Conservation (phyloP, 179 eudicot genomes). For the Beta corolliflora region DNA sequence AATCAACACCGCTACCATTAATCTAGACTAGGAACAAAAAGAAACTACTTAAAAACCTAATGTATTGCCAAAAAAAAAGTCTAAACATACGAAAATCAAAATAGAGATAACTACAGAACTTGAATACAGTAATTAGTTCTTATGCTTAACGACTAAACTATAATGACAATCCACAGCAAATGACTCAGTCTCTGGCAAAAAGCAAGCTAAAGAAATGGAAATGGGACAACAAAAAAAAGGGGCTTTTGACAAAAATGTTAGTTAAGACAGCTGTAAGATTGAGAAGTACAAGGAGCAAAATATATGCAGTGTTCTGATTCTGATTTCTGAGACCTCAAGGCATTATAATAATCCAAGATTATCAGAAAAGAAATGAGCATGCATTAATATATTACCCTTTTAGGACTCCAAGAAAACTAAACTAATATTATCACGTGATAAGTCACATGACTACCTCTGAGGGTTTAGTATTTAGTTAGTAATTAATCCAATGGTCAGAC, state of each 20-base stretch:
- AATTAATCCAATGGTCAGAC: conserved; percentile 34
- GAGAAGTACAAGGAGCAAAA: conserved; percentile 13
- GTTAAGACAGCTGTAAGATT: conserved; percentile 21
- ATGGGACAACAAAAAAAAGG: not conserved
- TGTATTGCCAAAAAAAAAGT: too few relatives aligned
- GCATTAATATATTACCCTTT: conserved; percentile 23
- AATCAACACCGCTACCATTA: too few relatives aligned
- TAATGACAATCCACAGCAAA: not conserved
- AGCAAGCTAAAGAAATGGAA: not conserved
- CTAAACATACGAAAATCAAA: too few relatives aligned
- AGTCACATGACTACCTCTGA: conserved; percentile 55
- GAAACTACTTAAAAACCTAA: too few relatives aligned
- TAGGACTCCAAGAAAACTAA: conserved; percentile 23
- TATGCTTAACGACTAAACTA: too few relatives aligned
- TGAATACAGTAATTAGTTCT: too few relatives aligned
- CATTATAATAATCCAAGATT: conserved; percentile 19
- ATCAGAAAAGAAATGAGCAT: conserved; percentile 25
- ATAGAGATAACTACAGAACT: too few relatives aligned
- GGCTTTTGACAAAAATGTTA: not conserved
- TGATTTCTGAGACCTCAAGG: conserved; percentile 21
- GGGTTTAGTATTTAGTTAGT: conserved; percentile 17
- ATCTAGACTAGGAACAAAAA: too few relatives aligned
- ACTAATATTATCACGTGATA: conserved; percentile 48
- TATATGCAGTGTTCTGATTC: conserved; percentile 10
- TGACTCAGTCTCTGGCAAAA: not conserved